Percentiles rank a stretch among this genome's conserved stretches.
Conservation (phyloP, 441 rosid species). For the Syzygium syzygioides region DNA sequence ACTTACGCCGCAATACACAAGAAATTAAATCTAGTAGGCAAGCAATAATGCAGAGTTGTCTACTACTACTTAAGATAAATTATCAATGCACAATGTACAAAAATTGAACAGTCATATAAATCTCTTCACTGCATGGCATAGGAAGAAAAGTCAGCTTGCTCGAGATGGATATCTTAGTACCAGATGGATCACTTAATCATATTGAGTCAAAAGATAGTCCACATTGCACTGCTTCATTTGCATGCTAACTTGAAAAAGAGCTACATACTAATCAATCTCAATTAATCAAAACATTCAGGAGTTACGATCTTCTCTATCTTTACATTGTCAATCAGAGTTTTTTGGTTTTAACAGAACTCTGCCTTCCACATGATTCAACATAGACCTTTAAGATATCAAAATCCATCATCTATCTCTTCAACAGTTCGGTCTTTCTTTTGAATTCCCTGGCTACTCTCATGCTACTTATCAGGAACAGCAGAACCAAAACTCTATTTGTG, state of each 20-base stretch:
- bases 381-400: not conserved
- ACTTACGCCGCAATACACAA: not conserved
- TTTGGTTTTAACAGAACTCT: not conserved
- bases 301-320: not conserved
- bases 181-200: not conserved
- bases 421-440: not conserved
- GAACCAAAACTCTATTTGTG: not conserved
- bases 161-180: not conserved
- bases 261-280: not conserved
- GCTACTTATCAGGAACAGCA: not conserved
- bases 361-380: not conserved
- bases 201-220: not conserved
- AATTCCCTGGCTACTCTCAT: not conserved
- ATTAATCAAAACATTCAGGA: not conserved
- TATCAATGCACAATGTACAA: not conserved
- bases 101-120: not conserved
- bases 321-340: not conserved
- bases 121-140: not conserved
- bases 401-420: not conserved
- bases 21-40: not conserved
- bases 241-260: not conserved
- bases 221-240: not conserved
- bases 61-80: not conserved
- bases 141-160: not conserved
- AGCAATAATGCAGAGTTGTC: not conserved